A percentile compares a stretch with the other conserved stretches of the same genome.
Conservation (phyloP, 2,329 filamentous ascomycete genomes). For the Calonectria hongkongensis region DNA sequence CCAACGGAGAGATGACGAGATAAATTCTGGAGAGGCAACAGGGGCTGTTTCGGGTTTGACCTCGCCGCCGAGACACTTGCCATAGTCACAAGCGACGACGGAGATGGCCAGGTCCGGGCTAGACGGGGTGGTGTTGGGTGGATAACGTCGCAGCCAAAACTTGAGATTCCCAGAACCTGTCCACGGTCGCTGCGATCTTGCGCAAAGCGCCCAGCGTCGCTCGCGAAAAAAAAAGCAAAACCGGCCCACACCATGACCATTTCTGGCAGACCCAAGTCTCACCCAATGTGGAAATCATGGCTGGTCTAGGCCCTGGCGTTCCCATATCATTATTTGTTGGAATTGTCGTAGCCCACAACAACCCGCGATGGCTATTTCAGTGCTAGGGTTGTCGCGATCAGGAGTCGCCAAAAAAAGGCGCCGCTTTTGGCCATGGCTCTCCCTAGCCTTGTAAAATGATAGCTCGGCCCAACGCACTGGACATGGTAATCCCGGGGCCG, state of each 20-base stretch:
- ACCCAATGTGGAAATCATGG: constrained; percentile 19
- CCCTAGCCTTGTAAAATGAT: constrained; percentile 13
- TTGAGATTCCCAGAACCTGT: constrained; percentile 1
- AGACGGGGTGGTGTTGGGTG: constrained; percentile 16
- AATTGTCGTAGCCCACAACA: constrained; percentile 1
- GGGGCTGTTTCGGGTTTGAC: constrained; percentile 16
- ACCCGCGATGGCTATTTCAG: constrained; percentile 9
- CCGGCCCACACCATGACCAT: constrained; percentile 25
- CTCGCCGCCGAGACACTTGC: constrained; percentile 3
- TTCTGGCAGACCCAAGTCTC: constrained; percentile 14
- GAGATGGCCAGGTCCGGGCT: constrained; percentile 20
- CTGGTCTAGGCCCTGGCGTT: neutral
- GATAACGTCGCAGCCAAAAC: constrained; percentile 9
- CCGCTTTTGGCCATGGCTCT: constrained; percentile 24
- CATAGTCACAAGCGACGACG: constrained; percentile 22
- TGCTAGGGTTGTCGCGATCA: constrained; percentile 19
- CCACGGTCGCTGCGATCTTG: constrained; percentile 7
- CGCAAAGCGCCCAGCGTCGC: neutral
- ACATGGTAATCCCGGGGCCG: neutral
- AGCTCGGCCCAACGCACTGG: constrained; percentile 13
- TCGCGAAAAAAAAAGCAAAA: constrained; percentile 31
- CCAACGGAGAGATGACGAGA: neutral
- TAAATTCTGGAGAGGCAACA: neutral
- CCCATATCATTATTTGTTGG: constrained; percentile 10
- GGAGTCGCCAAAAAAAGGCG: neutral